Evolutionary conservation across 139 green algal genomes (phyloP), one percentile per base, ranked within the genome.

Genomic region (Tetradesmus obliquus): DNA sequence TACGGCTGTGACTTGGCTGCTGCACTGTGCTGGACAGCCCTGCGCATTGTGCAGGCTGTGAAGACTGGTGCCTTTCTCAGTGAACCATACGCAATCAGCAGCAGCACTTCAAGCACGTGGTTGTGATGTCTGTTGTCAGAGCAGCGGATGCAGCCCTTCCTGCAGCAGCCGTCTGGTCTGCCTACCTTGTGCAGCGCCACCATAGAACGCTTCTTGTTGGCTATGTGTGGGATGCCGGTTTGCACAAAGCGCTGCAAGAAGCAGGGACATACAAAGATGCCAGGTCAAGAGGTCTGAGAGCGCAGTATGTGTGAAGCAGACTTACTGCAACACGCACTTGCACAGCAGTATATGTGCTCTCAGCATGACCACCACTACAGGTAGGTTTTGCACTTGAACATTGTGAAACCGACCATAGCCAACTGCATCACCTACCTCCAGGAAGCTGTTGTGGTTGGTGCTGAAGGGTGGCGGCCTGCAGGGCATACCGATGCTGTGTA

Each of bases 401-500:
- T 76, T 76, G 66, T 15, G 15, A 76, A 4, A 76, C 19, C 2
- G 66, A 3, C 22, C 76, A 54, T 82, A n/a, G 51, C 57, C 5
- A 7, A 4, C 5, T 9, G 2, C 17, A 2, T 3, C 60, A 55
- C 82, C 7, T 22, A 88, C 83, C 83, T 88, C 12, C 4, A 91
- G 55, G 71, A 86, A 91, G n/a, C 66, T 66, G 91, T 95, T 94
- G 91, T 96, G 95, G 54, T 88, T 86, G 60, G 84, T 58, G 86
- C 87, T 91, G 86, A 94, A 94, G 12, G 93, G 94, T 24, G 93
- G 87, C 1, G 93, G 92, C 94, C 95, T 95, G 17, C 94, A 80
- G 79, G 24, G 5, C 84, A 62, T 72, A 55, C 0, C 79, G 24
- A 84, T 84, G 79, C 7, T 15, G 4, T 17, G 24, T 7, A 3